Evolutionary conservation across 2,329 filamentous ascomycete genomes (phyloP), one percentile per base, ranked within the genome.

Genomic region (Cercospora beticola): DNA sequence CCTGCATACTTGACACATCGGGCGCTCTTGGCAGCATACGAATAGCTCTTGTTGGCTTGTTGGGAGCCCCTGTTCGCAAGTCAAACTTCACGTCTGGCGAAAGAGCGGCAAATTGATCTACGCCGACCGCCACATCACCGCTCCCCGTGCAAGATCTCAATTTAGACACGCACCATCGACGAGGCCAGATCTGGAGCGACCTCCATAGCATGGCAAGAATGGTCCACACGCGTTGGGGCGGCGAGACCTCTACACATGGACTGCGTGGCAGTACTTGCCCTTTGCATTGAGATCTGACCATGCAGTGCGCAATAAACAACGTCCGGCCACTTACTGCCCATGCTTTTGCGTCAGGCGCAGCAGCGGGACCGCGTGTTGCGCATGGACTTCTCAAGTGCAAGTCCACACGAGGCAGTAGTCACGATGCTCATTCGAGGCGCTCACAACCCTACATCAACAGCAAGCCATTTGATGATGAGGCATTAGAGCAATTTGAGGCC

Each of bases 1-100:
- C 54, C 54, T 58, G 54, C 54, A 58, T 58, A 33, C 54, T n/a
- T 58, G 54, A 58, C 54, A 58, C 54, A 58, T 30, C n/a, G 54
- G 54, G 26, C 54, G 54, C 16, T 30, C 54, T 58, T 58, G 54
- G 54, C 54, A 18, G 26, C 30, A 33, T 18, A 58, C 54, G 26
- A 58, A 58, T 18, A n/a, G 54, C 54, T 33, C 16, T 43, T 8
- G 36, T 43, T 16, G 14, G 54, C n/a, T 33, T 58, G 54, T 52
- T 26, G 46, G 46, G 46, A 52, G 46, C 46, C 46, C 46, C 46
- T 52, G 21, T 43, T n/a, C 36, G 36, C 36, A n/a, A n/a, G 36
- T 52, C 46, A 23, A 52, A 12, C 46, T n/a, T 52, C 46, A 52
- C 46, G 46, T 18, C n/a, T 49, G n/a, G n/a, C 43, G n/a, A 49